A percentile compares a stretch with the other conserved stretches of the same genome.
These are phyloP conservation scores for Pseudogymnoascus sp. DNA, from an alignment of 2,329 filamentous ascomycete species.

Conservation along the genomic window DNA sequence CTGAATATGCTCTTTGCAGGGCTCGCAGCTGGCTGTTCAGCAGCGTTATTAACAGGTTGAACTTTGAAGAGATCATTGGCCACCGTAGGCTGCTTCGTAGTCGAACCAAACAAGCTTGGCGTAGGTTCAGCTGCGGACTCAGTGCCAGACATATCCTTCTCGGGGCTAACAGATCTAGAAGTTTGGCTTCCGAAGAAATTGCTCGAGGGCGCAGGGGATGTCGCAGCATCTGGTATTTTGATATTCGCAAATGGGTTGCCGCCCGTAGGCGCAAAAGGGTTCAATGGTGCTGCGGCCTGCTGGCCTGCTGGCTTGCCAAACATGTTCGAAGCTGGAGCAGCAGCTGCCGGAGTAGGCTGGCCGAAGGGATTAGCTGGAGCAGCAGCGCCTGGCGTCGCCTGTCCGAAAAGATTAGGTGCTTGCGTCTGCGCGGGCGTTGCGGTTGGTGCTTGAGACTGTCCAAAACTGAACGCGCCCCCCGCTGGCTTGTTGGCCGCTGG, in stretches of 20 bases:
- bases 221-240: neutral
- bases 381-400: neutral
- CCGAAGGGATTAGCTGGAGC: neutral
- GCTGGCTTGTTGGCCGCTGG: neutral
- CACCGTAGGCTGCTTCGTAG: neutral
- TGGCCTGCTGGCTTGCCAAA: constrained; percentile 6
- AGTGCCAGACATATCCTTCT: constrained; percentile 1
- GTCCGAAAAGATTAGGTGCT: neutral
- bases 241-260: neutral
- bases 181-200: constrained; percentile 1
- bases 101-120: neutral
- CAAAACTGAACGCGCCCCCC: neutral
- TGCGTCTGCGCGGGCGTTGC: neutral
- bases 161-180: constrained; percentile 6
- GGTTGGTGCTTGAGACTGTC: neutral
- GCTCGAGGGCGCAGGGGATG: neutral
- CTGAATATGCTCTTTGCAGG: constrained; percentile 2
- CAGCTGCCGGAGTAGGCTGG: neutral
- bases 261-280: neutral
- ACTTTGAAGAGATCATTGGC: neutral
- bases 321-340: neutral
- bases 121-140: neutral
- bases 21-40: neutral
- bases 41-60: neutral
- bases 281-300: neutral